Evolutionary conservation across 306 rosid species (phyloP).

Genomic region (Delonix regia): DNA sequence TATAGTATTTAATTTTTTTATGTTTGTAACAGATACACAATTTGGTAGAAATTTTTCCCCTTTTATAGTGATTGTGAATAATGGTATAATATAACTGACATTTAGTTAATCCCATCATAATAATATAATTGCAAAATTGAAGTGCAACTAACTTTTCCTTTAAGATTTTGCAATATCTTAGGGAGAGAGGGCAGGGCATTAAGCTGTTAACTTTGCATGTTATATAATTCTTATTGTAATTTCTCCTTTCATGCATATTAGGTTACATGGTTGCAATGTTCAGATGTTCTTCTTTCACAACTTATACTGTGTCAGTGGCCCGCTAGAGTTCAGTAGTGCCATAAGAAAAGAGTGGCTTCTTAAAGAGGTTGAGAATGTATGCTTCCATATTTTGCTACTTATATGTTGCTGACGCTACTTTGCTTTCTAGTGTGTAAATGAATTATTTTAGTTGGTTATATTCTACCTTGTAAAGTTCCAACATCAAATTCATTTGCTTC

Average conservation of each 20-base stretch:
- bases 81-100: background rate
- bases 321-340: constrained; percentile 64
- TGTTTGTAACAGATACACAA: background rate
- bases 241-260: constrained; percentile 58
- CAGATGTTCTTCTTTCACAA: constrained; percentile 63
- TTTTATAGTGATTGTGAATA: constrained; percentile 18
- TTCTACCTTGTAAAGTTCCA: constrained; percentile 13
- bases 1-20: too few relatives aligned
- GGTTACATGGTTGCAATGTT: constrained; percentile 89
- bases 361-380: constrained; percentile 72
- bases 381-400: constrained; percentile 35
- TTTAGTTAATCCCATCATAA: constrained; percentile 18
- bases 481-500: constrained; percentile 7
- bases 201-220: background rate
- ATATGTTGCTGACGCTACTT: constrained; percentile 26
- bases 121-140: constrained; percentile 8
- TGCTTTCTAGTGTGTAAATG: constrained; percentile 15
- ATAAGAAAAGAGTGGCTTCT: constrained; percentile 60
- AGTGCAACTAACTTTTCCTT: background rate
- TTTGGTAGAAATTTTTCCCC: constrained; percentile 17
- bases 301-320: constrained; percentile 73
- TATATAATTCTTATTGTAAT: constrained; percentile 27
- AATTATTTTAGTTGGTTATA: constrained; percentile 12
- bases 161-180: constrained; percentile 15
- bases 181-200: constrained; percentile 11